Evolutionary conservation across 2,329 filamentous ascomycete species (phyloP).

Genomic region (Aureobasidium sp.): DNA sequence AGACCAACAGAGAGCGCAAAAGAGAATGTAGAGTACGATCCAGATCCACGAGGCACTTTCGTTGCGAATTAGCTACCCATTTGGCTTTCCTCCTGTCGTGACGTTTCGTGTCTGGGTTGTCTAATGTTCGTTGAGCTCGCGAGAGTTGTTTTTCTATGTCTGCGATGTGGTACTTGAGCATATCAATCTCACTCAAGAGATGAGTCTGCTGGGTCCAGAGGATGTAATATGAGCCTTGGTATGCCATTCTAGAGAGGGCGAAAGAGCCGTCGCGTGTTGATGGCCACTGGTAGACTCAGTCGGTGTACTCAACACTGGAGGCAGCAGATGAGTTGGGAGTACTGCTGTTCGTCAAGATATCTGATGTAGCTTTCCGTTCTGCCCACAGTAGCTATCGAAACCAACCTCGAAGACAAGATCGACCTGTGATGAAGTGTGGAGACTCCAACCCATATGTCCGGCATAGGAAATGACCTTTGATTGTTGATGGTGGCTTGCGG

Average conservation of each 20-base stretch:
- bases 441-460: not conserved
- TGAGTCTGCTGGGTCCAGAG: conserved; percentile 6
- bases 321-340: not conserved
- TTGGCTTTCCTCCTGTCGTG: conserved; percentile 2
- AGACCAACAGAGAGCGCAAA: not conserved
- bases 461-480: not conserved
- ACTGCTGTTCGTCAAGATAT: not conserved
- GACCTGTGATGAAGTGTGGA: not conserved
- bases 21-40: not conserved
- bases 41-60: not conserved
- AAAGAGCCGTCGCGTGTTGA: not conserved
- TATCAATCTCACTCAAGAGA: conserved; percentile 1
- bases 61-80: not conserved
- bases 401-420: not conserved
- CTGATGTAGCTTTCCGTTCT: not conserved
- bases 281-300: not conserved
- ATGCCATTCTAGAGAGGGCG: not conserved
- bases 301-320: not conserved
- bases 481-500: not conserved
- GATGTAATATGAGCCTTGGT: not conserved
- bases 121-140: not conserved
- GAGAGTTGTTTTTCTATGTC: not conserved
- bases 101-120: not conserved
- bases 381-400: not conserved
- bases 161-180: not conserved